These are phyloP conservation scores for Aristolochia fimbriata DNA, from an alignment of 164 flowering plant species.

Conservation along the genomic window DNA sequence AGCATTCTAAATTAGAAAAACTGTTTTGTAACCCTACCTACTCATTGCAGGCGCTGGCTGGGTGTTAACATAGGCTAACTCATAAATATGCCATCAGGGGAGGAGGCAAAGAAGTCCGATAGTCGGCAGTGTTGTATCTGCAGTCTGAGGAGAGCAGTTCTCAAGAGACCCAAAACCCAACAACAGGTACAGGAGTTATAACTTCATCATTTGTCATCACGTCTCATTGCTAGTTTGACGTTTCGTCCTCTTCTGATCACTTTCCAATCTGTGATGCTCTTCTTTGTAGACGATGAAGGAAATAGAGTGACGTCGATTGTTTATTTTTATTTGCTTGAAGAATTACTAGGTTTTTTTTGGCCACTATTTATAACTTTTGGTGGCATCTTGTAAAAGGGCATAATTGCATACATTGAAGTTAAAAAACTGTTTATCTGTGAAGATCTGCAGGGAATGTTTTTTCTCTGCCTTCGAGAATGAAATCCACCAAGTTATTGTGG, in stretches of 20 bases:
- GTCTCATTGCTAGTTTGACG: too few species aligned
- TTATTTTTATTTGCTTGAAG: too few species aligned
- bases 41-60: too few species aligned
- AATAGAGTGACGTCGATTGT: too few species aligned
- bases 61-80: not conserved
- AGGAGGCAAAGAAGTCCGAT: conserved; percentile 1
- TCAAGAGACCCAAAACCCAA: conserved; percentile 86
- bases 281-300: too few species aligned
- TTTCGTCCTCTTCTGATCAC: too few species aligned
- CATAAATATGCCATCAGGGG: not conserved
- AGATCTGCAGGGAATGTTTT: conserved; percentile 97
- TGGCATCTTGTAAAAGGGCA: not conserved
- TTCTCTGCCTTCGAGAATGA: conserved; percentile 86
- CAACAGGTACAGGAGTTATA: conserved; percentile 37
- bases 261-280: too few species aligned
- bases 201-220: too few species aligned
- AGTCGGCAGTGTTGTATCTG: conserved; percentile 35
- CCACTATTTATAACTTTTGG: not conserved
- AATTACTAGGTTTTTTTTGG: not conserved
- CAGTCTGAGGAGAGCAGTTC: conserved; percentile 47
- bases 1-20: too few species aligned
- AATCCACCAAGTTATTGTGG: conserved; percentile 77
- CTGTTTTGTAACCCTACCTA: too few species aligned
- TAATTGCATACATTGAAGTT: not conserved
- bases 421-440: not conserved